Conservation (phyloP, 306 rosid genomes). For the Amphicarpaea edgeworthii region DNA sequence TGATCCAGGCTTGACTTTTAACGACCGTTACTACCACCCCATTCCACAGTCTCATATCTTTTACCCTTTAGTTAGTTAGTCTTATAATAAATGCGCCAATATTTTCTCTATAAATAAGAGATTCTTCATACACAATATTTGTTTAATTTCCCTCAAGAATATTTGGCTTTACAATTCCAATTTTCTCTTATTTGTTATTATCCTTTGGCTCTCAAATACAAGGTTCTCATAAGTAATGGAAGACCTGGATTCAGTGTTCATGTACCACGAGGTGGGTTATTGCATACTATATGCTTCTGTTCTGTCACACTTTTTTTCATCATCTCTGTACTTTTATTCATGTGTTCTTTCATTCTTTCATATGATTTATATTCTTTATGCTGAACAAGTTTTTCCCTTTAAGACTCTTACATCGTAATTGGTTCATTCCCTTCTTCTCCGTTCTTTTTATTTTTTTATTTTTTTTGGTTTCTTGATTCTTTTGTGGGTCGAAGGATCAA, state of each 20-base stretch:
- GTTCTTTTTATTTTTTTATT: background rate
- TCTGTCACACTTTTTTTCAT: background rate
- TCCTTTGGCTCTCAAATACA: background rate
- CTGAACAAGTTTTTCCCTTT: background rate
- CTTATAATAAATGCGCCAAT: background rate
- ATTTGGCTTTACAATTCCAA: background rate
- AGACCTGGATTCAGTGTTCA: constrained; percentile 57
- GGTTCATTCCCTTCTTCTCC: background rate
- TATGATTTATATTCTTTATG: constrained; percentile 4
- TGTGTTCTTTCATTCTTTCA: constrained; percentile 35
- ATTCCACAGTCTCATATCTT: background rate
- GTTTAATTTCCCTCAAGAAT: constrained; percentile 18
- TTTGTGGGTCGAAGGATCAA: background rate
- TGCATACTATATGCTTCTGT: background rate
- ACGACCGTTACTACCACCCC: constrained; percentile 23
- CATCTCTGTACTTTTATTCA: background rate
- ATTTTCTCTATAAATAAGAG: constrained; percentile 60
- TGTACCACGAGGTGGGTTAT: constrained; percentile 65
- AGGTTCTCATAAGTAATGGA: constrained; percentile 58
- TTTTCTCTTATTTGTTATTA: constrained; percentile 1
- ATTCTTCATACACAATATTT: constrained; percentile 13
- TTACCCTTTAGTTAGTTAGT: constrained; percentile 33
- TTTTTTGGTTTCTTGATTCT: background rate
- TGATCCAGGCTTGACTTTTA: constrained; percentile 39
- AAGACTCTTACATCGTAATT: background rate